Evolutionary conservation across 345 rosid species (phyloP), one percentile per base, ranked within the genome.

Genomic region (Salix dunnii): DNA sequence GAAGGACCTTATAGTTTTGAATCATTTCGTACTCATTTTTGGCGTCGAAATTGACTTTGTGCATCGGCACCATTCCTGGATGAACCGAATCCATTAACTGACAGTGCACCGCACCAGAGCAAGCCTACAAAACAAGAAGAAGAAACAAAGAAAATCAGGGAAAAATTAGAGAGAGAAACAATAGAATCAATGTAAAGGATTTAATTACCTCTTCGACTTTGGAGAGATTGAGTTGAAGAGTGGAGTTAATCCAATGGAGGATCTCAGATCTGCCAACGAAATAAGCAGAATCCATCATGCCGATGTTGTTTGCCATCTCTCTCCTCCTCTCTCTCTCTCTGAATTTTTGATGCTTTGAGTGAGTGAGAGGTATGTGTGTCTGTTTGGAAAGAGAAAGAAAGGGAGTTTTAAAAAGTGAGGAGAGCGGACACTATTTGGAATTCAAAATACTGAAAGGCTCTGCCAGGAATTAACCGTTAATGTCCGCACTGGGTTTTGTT

Each of bases 11-110:
- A 74, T 91, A 96, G 80, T 94, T 96, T 81, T 96, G 98, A 23
- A 96, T 96, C 99, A 90, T 96, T 86, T 96, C 98, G 83, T 92
- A 96, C 85, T 96, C 99, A 70, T 79, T 94, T 85, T 94, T 96
- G 5, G 98, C 97, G 51, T 96, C 97, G 67, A 89, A 96, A 64
- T 94, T 96, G 82, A 96, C 99, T 86, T 96, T 96, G 84, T 94
- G 99, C 96, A 94, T 94, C 80, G 98, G 96, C 63, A 94, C 99
- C 75, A 84, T 85, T 73, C 97, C 97, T 3, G 96, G 97, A 79
- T 92, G 99, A 14, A 82, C 89, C 36, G 92, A 86, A 79, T 92
- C 98, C 99, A 96, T 89, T 1, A 96, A 87, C 90, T 96, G 94
- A 65, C 97, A 96, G 18, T 94, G 98, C 63, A 96, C 94, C 5